Base-by-base conservation (phyloP, 192 early-diverging fungal genomes). In the Pilaira anomala region DNA sequence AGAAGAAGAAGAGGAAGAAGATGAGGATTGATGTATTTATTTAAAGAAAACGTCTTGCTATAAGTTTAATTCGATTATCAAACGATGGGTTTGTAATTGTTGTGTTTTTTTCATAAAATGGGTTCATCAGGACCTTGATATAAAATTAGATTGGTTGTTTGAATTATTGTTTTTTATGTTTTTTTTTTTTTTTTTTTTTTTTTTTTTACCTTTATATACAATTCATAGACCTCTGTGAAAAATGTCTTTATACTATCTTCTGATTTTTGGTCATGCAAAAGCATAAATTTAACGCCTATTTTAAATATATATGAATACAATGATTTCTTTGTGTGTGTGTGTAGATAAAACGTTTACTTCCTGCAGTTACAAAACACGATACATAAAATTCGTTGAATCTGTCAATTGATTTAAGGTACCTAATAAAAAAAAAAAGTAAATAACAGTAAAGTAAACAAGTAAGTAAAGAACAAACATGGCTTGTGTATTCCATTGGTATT, bases 331-430 rank as follows among this genome's bases (percentile, higher is more conserved):
- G n/a, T n/a, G n/a, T n/a, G n/a, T n/a, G n/a, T n/a, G n/a, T n/a
- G n/a, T 22, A 24, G 14, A 14, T 58, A 25, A 28, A 55, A 66
- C 49, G 48, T 53, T 65, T 81, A 88, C 89, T 94, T 68, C 90
- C 91, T 30, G 96, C 87, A 6, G 93, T 88, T 11, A 98, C 90
- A 64, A 92, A 97, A 14, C 92, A 91, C 12, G 94, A 94, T 30
- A 97, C 88, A 68, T 84, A 87, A 78, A 85, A 91, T 67, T 99
- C 94, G 65, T 98, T 96, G 76, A 96, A 98, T 63, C 87, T 84
- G 78, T 99, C 97, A 40, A 99, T 87, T 1, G 87, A 84, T 69
- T 95, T 96, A 29, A 98, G 78, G 63, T 95, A 98, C 85, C 93
- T 94, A 55, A 33, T 29, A 19, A 26, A 11, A 58, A 11, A 58